Evolutionary conservation across 441 rosid species (phyloP).

Genomic region (Hura crepitans): DNA sequence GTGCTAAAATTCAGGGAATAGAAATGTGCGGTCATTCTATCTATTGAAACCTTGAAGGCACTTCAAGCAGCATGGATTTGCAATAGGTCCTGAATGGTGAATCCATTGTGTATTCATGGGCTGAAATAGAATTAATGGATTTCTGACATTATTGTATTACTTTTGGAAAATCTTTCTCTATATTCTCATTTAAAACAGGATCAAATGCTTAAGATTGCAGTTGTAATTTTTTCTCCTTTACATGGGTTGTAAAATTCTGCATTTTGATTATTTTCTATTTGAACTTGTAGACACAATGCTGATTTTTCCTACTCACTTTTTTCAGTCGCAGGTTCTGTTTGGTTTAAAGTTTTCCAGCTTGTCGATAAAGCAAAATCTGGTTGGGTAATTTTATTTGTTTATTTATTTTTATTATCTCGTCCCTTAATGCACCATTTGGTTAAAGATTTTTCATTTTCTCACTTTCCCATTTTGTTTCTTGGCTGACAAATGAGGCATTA

Average conservation of each 20-base stretch:
- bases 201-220: no score
- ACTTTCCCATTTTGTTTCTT: neutral
- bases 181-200: no score
- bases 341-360: slow-evolving; percentile 87
- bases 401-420: slow-evolving; percentile 6
- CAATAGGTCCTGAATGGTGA: neutral
- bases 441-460: slow-evolving; percentile 2
- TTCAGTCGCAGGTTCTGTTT: slow-evolving; percentile 51
- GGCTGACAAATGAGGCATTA: slow-evolving; percentile 3
- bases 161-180: neutral
- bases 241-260: neutral
- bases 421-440: slow-evolving; percentile 21
- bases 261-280: slow-evolving; percentile 8
- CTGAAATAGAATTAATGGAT: neutral
- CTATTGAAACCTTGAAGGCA: no score
- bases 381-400: slow-evolving; percentile 57
- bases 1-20: no score
- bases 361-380: slow-evolving; percentile 64
- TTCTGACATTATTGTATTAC: neutral
- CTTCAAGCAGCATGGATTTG: neutral
- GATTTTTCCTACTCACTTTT: slow-evolving; percentile 13
- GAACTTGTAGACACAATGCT: neutral
- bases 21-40: no score
- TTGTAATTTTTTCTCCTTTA: neutral
- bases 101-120: neutral